Percentiles rank a stretch among this genome's conserved stretches.
These are phyloP conservation scores for Aspergillus oerlinghausenensis DNA, from an alignment of 2,329 filamentous ascomycete genomes.

Conservation along the genomic window DNA sequence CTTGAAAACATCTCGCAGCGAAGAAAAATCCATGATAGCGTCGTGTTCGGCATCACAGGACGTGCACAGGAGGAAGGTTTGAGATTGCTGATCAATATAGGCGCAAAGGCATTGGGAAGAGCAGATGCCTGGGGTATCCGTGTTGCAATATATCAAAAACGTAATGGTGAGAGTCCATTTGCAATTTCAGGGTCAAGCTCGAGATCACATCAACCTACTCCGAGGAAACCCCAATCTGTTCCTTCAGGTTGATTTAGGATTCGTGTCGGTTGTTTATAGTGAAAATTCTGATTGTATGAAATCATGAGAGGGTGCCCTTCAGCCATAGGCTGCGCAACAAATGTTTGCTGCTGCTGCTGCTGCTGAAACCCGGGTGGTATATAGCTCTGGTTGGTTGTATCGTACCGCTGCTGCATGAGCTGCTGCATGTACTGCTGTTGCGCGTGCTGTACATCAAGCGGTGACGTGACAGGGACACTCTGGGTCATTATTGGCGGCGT, in stretches of 20 bases:
- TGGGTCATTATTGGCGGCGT: conserved; percentile 27
- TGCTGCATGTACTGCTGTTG: conserved; percentile 33
- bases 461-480: conserved; percentile 25
- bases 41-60: background rate
- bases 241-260: conserved; percentile 36
- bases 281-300: conserved; percentile 28
- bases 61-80: background rate
- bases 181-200: background rate
- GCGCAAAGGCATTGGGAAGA: background rate
- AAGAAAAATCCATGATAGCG: background rate
- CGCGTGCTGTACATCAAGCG: conserved; percentile 24
- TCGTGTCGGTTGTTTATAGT: conserved; percentile 30
- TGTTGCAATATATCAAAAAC: background rate
- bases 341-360: conserved; percentile 28
- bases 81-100: background rate
- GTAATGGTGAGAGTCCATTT: background rate
- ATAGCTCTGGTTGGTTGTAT: background rate
- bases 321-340: conserved; percentile 24
- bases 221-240: conserved; percentile 38
- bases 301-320: conserved; percentile 30
- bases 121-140: background rate
- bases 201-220: conserved; percentile 26
- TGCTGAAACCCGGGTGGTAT: conserved; percentile 16
- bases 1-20: background rate
- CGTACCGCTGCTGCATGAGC: conserved; percentile 28